Percentiles rank a stretch among this genome's conserved stretches.
Evolutionary conservation across 1,284 basidiomycete genomes (phyloP).

Genomic region (Tilletia indica): DNA sequence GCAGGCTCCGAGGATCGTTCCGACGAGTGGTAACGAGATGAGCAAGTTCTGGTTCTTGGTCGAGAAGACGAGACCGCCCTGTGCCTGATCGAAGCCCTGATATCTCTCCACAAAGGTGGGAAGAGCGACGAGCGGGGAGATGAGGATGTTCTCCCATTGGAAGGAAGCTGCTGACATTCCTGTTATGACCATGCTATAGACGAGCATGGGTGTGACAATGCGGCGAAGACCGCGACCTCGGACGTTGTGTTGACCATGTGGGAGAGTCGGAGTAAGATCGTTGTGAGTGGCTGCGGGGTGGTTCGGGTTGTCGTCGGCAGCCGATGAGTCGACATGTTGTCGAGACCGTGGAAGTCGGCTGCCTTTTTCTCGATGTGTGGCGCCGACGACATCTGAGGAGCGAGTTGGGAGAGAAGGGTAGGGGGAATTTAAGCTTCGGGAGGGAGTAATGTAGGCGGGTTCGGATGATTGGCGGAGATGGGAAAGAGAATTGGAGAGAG

Average conservation of each 20-base stretch:
- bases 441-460: neutral
- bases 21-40: conserved; percentile 41
- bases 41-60: conserved; percentile 42
- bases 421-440: neutral
- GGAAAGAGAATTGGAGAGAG: neutral
- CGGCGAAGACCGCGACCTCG: neutral
- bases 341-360: neutral
- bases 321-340: conserved; percentile 5
- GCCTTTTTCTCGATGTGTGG: conserved; percentile 3
- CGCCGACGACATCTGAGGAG: neutral
- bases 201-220: conserved; percentile 15
- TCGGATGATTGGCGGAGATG: neutral
- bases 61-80: conserved; percentile 30
- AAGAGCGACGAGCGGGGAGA: conserved; percentile 42
- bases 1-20: conserved; percentile 40
- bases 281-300: neutral
- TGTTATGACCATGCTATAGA: conserved; percentile 8
- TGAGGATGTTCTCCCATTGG: conserved; percentile 40
- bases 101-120: conserved; percentile 37
- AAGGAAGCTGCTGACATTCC: conserved; percentile 34
- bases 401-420: neutral
- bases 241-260: neutral
- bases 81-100: conserved; percentile 27
- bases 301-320: neutral
- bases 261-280: neutral